Conservation (phyloP, 2,329 filamentous ascomycete genomes). For the Cladophialophora exuberans region DNA sequence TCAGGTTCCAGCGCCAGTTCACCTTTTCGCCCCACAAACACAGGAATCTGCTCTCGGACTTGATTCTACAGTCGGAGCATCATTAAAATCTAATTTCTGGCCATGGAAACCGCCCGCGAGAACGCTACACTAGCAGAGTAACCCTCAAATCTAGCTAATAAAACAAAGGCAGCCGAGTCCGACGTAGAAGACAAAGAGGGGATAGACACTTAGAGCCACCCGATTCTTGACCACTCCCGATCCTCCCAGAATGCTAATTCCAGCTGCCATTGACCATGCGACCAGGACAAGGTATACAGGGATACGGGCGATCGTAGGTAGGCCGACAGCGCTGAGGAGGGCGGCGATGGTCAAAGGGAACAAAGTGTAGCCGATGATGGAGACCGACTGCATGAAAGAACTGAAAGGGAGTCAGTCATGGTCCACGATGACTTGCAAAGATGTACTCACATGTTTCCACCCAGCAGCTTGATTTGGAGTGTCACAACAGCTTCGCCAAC, state of each 20-base stretch:
- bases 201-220: constrained; percentile 91
- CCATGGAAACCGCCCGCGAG: not conserved
- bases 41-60: too few species aligned
- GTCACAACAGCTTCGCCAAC: constrained; percentile 95
- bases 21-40: constrained; percentile 1
- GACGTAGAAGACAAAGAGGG: constrained; percentile 92
- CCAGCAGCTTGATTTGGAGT: constrained; percentile 94
- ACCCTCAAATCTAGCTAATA: constrained; percentile 70
- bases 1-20: too few species aligned
- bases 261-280: constrained; percentile 90
- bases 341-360: constrained; percentile 95
- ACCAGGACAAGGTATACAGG: constrained; percentile 89
- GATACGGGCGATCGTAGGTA: constrained; percentile 80
- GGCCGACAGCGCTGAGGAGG: constrained; percentile 78
- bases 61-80: not conserved
- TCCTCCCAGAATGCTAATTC: constrained; percentile 92
- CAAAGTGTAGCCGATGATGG: constrained; percentile 97
- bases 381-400: constrained; percentile 96
- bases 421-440: not conserved
- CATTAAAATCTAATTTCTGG: not conserved
- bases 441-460: constrained; percentile 86
- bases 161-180: constrained; percentile 94
- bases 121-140: not conserved
- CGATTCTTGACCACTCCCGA: constrained; percentile 95
- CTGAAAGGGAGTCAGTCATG: constrained; percentile 51